Base-by-base conservation (phyloP, 805 yeast genomes). In the Zygosaccharomyces bisporus region DNA sequence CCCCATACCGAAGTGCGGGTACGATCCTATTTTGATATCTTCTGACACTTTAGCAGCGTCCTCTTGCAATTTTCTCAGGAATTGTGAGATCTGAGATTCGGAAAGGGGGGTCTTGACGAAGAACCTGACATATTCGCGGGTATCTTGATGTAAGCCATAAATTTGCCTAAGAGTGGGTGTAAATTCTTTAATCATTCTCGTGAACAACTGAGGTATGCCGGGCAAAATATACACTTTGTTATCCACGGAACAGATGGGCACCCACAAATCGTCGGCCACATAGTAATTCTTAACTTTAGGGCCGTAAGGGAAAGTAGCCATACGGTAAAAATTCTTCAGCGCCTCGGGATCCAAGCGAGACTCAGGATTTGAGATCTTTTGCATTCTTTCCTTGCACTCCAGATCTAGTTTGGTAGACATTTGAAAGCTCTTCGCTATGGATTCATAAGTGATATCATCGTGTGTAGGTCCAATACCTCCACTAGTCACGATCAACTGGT, bases 391-490 rank as follows among this genome's bases (percentile, higher is more conserved):
- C 14, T 77, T 83, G 2, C 86, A 80, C 23, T 73, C 80, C 18
- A 64, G 55, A 60, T 88, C 82, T 13, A 81, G 58, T 34, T 60
- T 63, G 46, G 80, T 62, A 0, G 74, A 73, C 6, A 84, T 57
- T 1, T 63, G 63, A 51, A 72, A 87, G 6, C 85, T 83, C 51
- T 73, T 74, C 1, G 91, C 86, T n/a, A 88, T 61, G 1, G 86
- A 72, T 41, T 77, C 79, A 61, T 88, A 88, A 0, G 95, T 87
- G 48, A 88, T 83, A 60, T 88, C 96, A 59, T 88, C 96, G 55
- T 87, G 95, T 0, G 96, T 88, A 4, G 95, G 86, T 0, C 96
- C 96, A 46, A 88, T 86, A 0, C 79, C 74, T 4, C 76, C 75
- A 3, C 70, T 74, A 1, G 95, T 86, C 17, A 85, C 76, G 6